phyloP scores from a whole-genome alignment of 2,329 filamentous ascomycete genomes.

The Botrytis tulipae region DNA sequence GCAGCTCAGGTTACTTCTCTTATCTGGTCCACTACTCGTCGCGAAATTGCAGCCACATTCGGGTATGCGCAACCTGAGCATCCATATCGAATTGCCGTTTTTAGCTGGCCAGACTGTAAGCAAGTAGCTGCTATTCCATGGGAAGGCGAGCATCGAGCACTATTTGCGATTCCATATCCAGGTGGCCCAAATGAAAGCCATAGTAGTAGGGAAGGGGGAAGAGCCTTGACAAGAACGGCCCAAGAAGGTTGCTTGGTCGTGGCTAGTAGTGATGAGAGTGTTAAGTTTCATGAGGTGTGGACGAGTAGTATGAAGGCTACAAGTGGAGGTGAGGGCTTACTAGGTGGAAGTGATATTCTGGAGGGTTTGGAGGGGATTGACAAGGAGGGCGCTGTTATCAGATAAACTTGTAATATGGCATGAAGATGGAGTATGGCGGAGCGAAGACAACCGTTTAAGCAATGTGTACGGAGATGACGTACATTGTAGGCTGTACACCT shows the following conservation, averaged over 20 bases:
- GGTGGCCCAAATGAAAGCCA: constrained; percentile 49
- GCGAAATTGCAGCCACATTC: constrained; percentile 91
- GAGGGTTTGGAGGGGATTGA: constrained; percentile 80
- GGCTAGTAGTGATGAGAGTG: constrained; percentile 84
- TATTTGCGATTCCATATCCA: constrained; percentile 87
- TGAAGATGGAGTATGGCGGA: neutral
- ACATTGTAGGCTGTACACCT: neutral
- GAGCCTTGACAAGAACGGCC: constrained; percentile 54
- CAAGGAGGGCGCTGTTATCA: constrained; percentile 69
- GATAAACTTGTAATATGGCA: constrained; percentile 42
- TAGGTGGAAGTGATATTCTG: constrained; percentile 82
- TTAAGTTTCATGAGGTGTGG: constrained; percentile 97
- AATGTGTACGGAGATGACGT: neutral
- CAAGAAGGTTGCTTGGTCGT: constrained; percentile 85
- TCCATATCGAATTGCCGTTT: constrained; percentile 83
- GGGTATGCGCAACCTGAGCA: constrained; percentile 92
- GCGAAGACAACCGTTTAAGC: neutral
- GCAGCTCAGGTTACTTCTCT: constrained; percentile 90
- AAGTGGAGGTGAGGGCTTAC: constrained; percentile 54
- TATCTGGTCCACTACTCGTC: constrained; percentile 81
- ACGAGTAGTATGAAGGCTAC: constrained; percentile 57
- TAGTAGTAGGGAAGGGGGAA: constrained; percentile 48
- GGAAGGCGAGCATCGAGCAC: constrained; percentile 73
- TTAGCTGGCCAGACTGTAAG: constrained; percentile 88
- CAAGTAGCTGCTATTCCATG: constrained; percentile 83